Evolutionary conservation across 441 rosid species (phyloP), one percentile per base, ranked within the genome.

Genomic region (Kokia cookei): DNA sequence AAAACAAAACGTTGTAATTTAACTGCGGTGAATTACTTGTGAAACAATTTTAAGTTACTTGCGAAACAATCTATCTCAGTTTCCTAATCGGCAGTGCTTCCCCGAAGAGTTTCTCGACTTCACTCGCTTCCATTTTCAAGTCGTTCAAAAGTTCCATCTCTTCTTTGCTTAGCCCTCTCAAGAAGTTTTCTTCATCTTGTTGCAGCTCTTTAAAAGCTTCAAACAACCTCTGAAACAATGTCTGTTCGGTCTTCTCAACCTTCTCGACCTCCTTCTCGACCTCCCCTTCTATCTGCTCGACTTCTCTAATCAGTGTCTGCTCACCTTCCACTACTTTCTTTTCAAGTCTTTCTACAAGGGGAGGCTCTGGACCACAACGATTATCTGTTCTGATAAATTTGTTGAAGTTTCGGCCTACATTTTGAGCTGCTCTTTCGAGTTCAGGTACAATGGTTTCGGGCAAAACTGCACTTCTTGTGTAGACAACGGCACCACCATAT

Each of bases 331-430:
- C 97, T 57, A 86, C 96, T 40, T 86, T 89, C 80, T 86, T 93
- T 83, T 93, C 97, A 29, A 93, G 76, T 81, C 99, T 93, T 77
- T 95, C 95, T 47, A 89, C 97, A 1, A 95, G 86, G 7, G 98
- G 95, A 65, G 97, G 97, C 78, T 95, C 97, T 0, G 99, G 98
- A 11, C 98, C 95, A 29, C 97, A 93, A 9, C 89, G 82, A 75
- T 96, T 96, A 71, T 96, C 83, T 0, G 97, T 96, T 78, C 74
- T 85, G 51, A 89, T 76, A 64, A 93, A 92, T 66, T 77, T 87
- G 84, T 59, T 89, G 48, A 93, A 96, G 84, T 96, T 94, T 74
- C 97, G 82, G 74, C 97, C 97, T 11, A 96, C 86, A 22, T 82
- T 91, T 76, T 88, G 89, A 1, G 97, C 93, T 61, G 98, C 94